Base-by-base conservation (phyloP, 495 filamentous ascomycete genomes). In the Penicillium soppii region DNA sequence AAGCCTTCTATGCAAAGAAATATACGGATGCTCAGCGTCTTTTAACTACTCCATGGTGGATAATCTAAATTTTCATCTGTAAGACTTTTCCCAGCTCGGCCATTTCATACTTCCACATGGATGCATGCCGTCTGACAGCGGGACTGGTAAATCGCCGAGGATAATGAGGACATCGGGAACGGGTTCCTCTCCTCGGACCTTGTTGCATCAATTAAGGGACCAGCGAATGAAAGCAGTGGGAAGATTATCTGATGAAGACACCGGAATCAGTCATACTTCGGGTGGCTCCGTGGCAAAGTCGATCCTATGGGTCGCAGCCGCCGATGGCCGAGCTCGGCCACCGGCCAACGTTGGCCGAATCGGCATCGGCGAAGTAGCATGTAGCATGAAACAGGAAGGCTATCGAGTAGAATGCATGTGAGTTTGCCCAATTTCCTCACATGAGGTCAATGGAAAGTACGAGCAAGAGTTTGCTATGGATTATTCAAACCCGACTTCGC, bases 251-350 rank as follows among this genome's bases (percentile, higher is more conserved):
- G 23, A 25, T n/a, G 16, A 21, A 16, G 4, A 33, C 30, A 36
- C 32, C 30, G 42, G 17, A 33, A 16, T 21, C 16, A 33, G 26
- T 21, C 27, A 21, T 48, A 38, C 35, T 16, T 40, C 46, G 26
- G 32, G 32, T 47, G n/a, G 17, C 19, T 9, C 36, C n/a, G 25
- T 40, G 46, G 36, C 35, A 40, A 49, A 40, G 23, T 4, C 15
- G 25, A 16, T 23, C 3, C 27, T 15, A 32, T n/a, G 20, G 30
- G 43, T 23, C 19, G 16, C 10, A 9, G 19, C 16, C 13, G 23
- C 44, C 45, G 45, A 27, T 49, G 36, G 46, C 36, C 36, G 46
- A 20, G 17, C 7, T 32, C 26, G 29, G n/a, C 42, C 42, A n/a
- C 13, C 27, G 46, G 46, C 35, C 15, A 12, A 48, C 5, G 25